phyloP scores from a whole-genome alignment of 192 early-diverging fungal species.

The Coemansia sp. region DNA sequence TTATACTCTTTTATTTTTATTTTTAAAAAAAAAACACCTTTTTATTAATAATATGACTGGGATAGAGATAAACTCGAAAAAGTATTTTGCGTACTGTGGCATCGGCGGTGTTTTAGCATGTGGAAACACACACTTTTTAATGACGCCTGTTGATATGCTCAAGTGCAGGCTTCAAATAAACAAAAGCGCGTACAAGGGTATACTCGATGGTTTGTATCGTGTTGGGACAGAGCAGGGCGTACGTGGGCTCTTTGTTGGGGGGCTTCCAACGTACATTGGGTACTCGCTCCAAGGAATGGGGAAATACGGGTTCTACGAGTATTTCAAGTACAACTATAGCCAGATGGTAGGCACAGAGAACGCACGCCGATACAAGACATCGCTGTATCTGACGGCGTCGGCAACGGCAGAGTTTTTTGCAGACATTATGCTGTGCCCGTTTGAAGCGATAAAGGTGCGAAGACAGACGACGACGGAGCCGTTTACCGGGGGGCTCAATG shows the following conservation, averaged over 20 bases:
- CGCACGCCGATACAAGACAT: conserved; percentile 62
- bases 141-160: conserved; percentile 56
- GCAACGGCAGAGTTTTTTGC: conserved; percentile 75
- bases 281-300: conserved; percentile 76
- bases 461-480: conserved; percentile 69
- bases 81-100: conserved; percentile 57
- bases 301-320: conserved; percentile 85
- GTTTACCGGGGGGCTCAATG: conserved; percentile 58
- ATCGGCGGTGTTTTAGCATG: conserved; percentile 61
- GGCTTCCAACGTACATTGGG: conserved; percentile 69
- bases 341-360: conserved; percentile 56
- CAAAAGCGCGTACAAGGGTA: conserved; percentile 24
- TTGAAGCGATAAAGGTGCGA: conserved; percentile 75
- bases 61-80: conserved; percentile 20
- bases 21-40: too few species aligned
- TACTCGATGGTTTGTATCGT: conserved; percentile 26
- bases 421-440: conserved; percentile 75
- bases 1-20: too few species aligned
- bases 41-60: neutral
- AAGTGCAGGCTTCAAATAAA: conserved; percentile 46
- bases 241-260: conserved; percentile 66
- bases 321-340: conserved; percentile 72
- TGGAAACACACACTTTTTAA: conserved; percentile 57
- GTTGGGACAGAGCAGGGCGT: conserved; percentile 58
- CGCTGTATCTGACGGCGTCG: conserved; percentile 64